Base-by-base conservation (phyloP, 495 filamentous ascomycete genomes). In the Chlorociboria aeruginascens region DNA sequence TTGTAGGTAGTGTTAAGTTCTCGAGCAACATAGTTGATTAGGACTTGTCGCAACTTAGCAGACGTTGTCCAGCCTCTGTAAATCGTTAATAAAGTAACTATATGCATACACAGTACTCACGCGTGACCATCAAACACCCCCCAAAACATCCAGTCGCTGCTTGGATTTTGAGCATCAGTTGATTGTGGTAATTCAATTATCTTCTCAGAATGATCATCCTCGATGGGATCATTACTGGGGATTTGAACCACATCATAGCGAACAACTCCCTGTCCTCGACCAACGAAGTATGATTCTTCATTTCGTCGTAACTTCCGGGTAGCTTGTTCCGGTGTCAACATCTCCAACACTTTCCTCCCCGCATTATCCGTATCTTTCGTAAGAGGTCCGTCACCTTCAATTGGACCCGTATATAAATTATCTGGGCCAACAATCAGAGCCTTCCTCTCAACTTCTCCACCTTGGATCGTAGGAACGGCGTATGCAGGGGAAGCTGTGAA, bases 121-220 rank as follows among this genome's bases (percentile, higher is more conserved):
- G 85, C 84, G 65, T 98, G 92, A 1, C 92, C 92, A 61, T 99
- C 92, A 66, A 95, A 99, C 10, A 99, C 89, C 34, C 87, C 90
- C 93, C 93, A 99, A 62, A 99, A 99, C 87, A 96, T 97, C 92
- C 92, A 99, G 60, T 99, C 92, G 49, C 76, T 87, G 38, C 67
- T 78, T n/a, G 69, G 44, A 28, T 43, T 49, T 42, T 6, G 68
- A 63, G 31, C 73, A 74, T 51, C 70, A 51, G 28, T 62, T 52
- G 32, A 69, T 25, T 74, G 64, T 2, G 85, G 81, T 10, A 95
- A 75, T 66, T 98, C 88, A 35, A 97, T 85, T 50, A 97, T 93
- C 74, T 94, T 93, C 68, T 97, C 93, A 30, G 83, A 80, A 61
- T 99, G 92, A 60, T 99, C 92, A 59, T 99, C 92, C 66, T 99